Evolutionary conservation across 768 basidiomycete genomes (phyloP).

Genomic region (Pisolithus albus): DNA sequence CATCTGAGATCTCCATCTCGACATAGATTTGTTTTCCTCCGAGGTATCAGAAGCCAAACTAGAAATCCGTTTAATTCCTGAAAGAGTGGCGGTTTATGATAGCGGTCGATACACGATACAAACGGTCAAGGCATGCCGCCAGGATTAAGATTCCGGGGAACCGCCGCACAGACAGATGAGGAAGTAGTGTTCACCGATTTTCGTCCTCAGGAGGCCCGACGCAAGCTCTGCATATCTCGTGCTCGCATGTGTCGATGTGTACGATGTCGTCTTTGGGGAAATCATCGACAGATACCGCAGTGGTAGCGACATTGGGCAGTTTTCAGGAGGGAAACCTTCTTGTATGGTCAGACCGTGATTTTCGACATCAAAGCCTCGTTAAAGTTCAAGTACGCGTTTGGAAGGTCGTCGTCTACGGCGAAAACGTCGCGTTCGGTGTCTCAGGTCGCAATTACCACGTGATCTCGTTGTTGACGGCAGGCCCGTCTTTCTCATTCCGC

Average conservation of each 20-base stretch:
- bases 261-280: slow-evolving; percentile 32
- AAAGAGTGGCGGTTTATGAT: background rate
- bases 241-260: slow-evolving; percentile 25
- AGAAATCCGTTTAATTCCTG: slow-evolving; percentile 33
- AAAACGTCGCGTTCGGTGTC: background rate
- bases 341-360: slow-evolving; percentile 29
- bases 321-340: slow-evolving; percentile 14
- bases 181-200: slow-evolving; percentile 44
- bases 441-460: too few species aligned
- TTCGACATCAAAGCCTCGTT: slow-evolving; percentile 38
- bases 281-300: slow-evolving; percentile 50
- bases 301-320: slow-evolving; percentile 34
- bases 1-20: slow-evolving; percentile 19
- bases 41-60: slow-evolving; percentile 40
- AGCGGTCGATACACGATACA: background rate
- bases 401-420: background rate
- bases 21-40: slow-evolving; percentile 36
- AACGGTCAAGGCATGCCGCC: slow-evolving; percentile 18
- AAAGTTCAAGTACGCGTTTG: slow-evolving; percentile 22
- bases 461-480: slow-evolving; percentile 1
- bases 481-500: too few species aligned
- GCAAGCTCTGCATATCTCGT: slow-evolving; percentile 51
- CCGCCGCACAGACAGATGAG: slow-evolving; percentile 48
- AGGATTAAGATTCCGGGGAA: slow-evolving; percentile 22
- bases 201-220: slow-evolving; percentile 26